Conservation (phyloP, 2,329 filamentous ascomycete species). For the Aspergillus sp. region DNA sequence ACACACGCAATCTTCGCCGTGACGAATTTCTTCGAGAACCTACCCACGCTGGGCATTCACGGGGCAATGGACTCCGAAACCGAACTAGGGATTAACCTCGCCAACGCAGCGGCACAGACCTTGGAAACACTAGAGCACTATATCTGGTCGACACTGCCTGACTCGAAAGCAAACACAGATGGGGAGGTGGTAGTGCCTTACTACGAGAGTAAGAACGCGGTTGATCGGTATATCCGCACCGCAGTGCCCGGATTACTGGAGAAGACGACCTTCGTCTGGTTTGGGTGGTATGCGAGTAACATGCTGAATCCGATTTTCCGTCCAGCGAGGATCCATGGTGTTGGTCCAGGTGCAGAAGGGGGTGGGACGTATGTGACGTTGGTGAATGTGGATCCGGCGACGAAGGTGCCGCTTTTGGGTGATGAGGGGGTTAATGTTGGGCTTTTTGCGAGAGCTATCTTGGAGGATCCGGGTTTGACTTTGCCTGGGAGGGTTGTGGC, state of each 20-base stretch:
- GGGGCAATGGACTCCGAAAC: slow-evolving; percentile 40
- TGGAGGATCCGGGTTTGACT: not conserved
- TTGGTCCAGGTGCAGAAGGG: slow-evolving; percentile 4
- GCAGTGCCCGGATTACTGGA: slow-evolving; percentile 19
- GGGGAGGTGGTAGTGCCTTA: not conserved
- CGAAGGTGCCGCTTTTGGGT: not conserved
- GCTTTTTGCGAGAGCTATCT: not conserved
- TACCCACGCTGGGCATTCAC: slow-evolving; percentile 27
- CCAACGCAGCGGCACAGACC: slow-evolving; percentile 40
- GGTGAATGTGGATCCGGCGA: not conserved
- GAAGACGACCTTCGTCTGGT: slow-evolving; percentile 46
- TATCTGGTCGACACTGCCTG: slow-evolving; percentile 48
- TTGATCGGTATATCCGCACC: not conserved
- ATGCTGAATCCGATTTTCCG: slow-evolving; percentile 26
- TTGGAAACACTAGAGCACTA: slow-evolving; percentile 42
- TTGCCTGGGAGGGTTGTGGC: not conserved
- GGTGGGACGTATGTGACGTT: not conserved
- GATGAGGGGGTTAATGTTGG: not conserved
- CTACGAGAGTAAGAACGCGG: not conserved
- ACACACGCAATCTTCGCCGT: slow-evolving; percentile 36
- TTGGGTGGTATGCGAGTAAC: slow-evolving; percentile 39
- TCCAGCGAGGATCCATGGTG: not conserved
- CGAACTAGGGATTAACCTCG: slow-evolving; percentile 44
- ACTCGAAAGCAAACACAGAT: not conserved
- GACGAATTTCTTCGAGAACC: slow-evolving; percentile 44